These are phyloP conservation scores for Licmophora abbreviata DNA, from an alignment of 108 stramenopile genomes.

Conservation along the genomic window DNA sequence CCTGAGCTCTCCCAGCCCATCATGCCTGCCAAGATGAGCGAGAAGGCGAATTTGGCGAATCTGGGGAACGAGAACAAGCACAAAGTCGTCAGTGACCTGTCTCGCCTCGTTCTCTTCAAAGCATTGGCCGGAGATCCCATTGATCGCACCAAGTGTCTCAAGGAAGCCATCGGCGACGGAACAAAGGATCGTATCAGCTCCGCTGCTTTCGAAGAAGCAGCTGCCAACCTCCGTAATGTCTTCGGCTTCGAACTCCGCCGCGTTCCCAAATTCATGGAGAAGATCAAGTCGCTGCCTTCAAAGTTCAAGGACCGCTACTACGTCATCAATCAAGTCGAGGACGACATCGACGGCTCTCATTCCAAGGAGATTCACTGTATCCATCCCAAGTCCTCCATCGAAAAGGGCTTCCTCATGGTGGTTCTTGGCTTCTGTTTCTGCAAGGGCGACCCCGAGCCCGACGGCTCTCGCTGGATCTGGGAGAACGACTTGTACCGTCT, in stretches of 20 bases:
- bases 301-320: constrained; percentile 70
- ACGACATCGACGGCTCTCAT: constrained; percentile 54
- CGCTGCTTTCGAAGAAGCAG: constrained; percentile 57
- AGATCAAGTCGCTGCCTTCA: constrained; percentile 37
- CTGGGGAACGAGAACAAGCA: constrained; percentile 40
- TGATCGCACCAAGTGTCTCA: constrained; percentile 52
- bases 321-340: constrained; percentile 43
- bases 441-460: constrained; percentile 49
- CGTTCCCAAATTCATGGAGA: constrained; percentile 51
- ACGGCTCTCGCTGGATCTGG: constrained; percentile 53
- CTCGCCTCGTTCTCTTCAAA: constrained; percentile 68
- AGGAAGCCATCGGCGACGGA: constrained; percentile 50
- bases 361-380: constrained; percentile 49
- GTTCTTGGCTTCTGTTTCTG: constrained; percentile 70
- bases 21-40: constrained; percentile 23
- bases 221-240: constrained; percentile 41
- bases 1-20: constrained; percentile 63
- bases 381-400: constrained; percentile 35
- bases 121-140: constrained; percentile 65
- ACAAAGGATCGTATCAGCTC: constrained; percentile 22
- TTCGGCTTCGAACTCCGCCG: constrained; percentile 65
- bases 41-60: constrained; percentile 42
- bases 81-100: constrained; percentile 39
- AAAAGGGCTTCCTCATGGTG: constrained; percentile 67
- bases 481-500: constrained; percentile 61